phyloP scores from a whole-genome alignment of 164 flowering plant species.

The Buxus sempervirens region DNA sequence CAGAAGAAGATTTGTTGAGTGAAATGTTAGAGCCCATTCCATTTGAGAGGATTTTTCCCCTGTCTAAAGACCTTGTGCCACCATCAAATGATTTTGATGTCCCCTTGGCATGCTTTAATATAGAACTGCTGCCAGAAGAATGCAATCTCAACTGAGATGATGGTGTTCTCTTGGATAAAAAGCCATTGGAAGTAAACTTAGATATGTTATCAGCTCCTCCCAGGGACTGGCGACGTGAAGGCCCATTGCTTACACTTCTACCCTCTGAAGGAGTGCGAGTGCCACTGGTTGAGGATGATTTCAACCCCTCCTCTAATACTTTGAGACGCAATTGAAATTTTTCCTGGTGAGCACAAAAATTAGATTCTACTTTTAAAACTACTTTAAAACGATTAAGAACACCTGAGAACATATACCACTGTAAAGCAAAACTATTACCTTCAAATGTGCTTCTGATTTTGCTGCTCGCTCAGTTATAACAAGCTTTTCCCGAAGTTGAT shows the following conservation, averaged over 20 bases:
- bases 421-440: slow-evolving; percentile 33
- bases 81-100: slow-evolving; percentile 83
- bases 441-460: slow-evolving; percentile 72
- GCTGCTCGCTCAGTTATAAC: slow-evolving; percentile 68
- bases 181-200: slow-evolving; percentile 57
- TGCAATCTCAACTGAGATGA: slow-evolving; percentile 36
- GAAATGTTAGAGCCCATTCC: slow-evolving; percentile 35
- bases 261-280: slow-evolving; percentile 54
- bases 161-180: slow-evolving; percentile 53
- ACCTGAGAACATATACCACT: too few relatives aligned
- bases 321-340: slow-evolving; percentile 60
- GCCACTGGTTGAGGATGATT: slow-evolving; percentile 42
- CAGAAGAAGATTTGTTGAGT: slow-evolving; percentile 37
- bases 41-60: slow-evolving; percentile 47
- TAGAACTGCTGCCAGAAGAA: slow-evolving; percentile 45
- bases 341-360: slow-evolving; percentile 39
- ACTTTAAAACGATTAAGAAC: background rate
- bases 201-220: slow-evolving; percentile 67
- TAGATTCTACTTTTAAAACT: background rate
- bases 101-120: slow-evolving; percentile 68
- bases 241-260: slow-evolving; percentile 66
- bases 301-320: slow-evolving; percentile 70
- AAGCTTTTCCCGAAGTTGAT: slow-evolving; percentile 78
- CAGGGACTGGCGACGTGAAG: slow-evolving; percentile 65
- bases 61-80: slow-evolving; percentile 60